Evolutionary conservation across 164 flowering plant species (phyloP), one percentile per base, ranked within the genome.

Genomic region (Tinospora cordifolia): DNA sequence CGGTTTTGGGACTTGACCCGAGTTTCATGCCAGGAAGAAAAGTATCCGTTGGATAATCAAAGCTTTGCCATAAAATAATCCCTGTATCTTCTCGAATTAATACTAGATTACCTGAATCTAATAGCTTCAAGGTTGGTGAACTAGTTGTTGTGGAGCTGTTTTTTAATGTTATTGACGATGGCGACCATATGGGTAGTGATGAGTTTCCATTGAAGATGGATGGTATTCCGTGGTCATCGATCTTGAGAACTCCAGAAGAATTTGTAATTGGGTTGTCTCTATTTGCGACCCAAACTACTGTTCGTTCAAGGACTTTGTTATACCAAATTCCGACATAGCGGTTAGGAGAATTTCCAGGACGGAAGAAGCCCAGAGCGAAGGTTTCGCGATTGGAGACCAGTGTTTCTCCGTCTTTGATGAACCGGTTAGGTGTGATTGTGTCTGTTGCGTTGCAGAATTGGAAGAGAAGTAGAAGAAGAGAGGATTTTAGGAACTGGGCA

Each of bases 261-360:
- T 74, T 77, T 0, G 14, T 66, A 11, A 88, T 27, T 0, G 88
- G 92, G 15, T 34, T 7, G 24, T 80, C 79, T 70, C 87, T 74
- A 76, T 88, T 88, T 0, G 86, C 87, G 9, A 88, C 85, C 90
- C 92, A 88, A 14, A 84, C 80, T 19, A 79, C 63, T 0, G 80
- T 75, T 17, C 36, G 34, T 8, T 54, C 67, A 1, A 75, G 64
- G 21, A 74, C 64, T 6, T 82, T 76, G 30, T 74, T 72, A 75
- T 66, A 84, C 90, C 88, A 87, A 1, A 85, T 77, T 15, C 90
- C 90, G 2, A 85, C 0, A 64, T 82, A 85, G 2, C 82, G 74
- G 10, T 67, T 58, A 0, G 26, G 40, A 2, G 82, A 77, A 8
- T 62, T 75, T 0, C 76, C 81, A 21, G 80, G 78, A 30, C 70